Percentiles rank a stretch among this genome's conserved stretches.
These are phyloP conservation scores for Dactylellina leptospora DNA, from an alignment of 2,329 filamentous ascomycete genomes.

Conservation along the genomic window DNA sequence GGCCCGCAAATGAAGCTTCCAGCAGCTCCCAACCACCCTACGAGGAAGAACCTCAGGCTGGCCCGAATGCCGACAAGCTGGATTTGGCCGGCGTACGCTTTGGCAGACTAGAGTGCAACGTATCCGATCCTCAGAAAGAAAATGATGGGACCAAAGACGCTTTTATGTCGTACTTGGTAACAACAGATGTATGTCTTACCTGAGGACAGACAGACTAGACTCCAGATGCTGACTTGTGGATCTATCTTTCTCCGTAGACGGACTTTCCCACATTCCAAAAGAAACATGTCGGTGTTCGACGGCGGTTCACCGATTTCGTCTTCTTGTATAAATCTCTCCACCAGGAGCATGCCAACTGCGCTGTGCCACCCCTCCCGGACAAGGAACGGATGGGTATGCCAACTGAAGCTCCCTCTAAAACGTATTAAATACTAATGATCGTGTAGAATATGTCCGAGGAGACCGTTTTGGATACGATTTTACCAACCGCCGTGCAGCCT, in stretches of 20 bases:
- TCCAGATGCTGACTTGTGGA: not conserved
- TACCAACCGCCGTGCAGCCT: conserved; percentile 85
- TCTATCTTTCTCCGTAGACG: conserved; percentile 68
- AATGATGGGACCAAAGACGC: conserved; percentile 96
- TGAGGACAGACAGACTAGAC: not conserved
- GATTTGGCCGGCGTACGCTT: conserved; percentile 72
- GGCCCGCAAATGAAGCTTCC: conserved; percentile 30
- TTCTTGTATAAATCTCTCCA: conserved; percentile 92
- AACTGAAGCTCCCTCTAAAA: not conserved
- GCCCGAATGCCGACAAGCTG: conserved; percentile 59
- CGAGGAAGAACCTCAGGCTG: conserved; percentile 57
- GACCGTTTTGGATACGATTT: conserved; percentile 96
- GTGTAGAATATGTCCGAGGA: conserved; percentile 84
- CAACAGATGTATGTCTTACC: conserved; percentile 74
- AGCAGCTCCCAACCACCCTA: conserved; percentile 51
- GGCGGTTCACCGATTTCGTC: conserved; percentile 96
- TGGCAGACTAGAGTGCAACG: conserved; percentile 82
- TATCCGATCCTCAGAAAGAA: conserved; percentile 87
- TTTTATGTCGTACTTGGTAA: conserved; percentile 94
- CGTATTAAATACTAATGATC: not conserved
- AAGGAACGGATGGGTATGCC: conserved; percentile 84
- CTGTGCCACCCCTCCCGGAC: conserved; percentile 92
- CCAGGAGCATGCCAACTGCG: conserved; percentile 87
- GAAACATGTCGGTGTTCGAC: conserved; percentile 78
- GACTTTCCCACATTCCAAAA: conserved; percentile 94